phyloP scores from a whole-genome alignment of 1,139 yeast genomes.

The Hyphopichia pseudoburtonii region DNA sequence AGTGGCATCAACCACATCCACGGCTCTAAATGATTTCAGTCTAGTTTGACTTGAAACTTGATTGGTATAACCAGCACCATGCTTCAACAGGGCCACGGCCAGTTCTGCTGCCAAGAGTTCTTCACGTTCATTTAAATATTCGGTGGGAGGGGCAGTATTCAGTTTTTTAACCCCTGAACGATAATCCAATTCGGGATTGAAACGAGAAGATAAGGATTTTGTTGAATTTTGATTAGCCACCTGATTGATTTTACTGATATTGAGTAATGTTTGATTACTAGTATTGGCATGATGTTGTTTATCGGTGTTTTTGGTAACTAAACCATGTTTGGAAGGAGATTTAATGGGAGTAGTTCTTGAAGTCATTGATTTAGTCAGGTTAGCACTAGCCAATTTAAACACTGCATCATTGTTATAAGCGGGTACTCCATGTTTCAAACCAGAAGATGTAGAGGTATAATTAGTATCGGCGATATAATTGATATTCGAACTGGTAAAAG shows the following conservation, averaged over 20 bases:
- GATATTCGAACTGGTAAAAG: neutral
- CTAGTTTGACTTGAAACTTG: constrained; percentile 29
- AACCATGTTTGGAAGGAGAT: constrained; percentile 44
- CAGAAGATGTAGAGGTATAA: constrained; percentile 11
- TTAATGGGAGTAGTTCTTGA: constrained; percentile 50
- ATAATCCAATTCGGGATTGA: constrained; percentile 45
- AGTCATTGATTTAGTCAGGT: constrained; percentile 46
- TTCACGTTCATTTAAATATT: constrained; percentile 27
- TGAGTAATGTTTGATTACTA: constrained; percentile 28
- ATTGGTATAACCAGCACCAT: constrained; percentile 26
- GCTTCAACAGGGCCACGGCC: constrained; percentile 38
- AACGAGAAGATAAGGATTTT: constrained; percentile 40
- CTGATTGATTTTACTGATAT: constrained; percentile 42
- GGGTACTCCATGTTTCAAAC: constrained; percentile 37
- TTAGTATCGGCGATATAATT: constrained; percentile 16
- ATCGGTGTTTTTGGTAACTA: constrained; percentile 17
- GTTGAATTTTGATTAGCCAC: constrained; percentile 47
- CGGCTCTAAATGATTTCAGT: constrained; percentile 36
- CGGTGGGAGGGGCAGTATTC: constrained; percentile 24
- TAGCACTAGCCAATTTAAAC: constrained; percentile 41
- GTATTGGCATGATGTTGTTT: constrained; percentile 30
- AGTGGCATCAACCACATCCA: constrained; percentile 50
- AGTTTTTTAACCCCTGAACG: constrained; percentile 38
- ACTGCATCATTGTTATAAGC: constrained; percentile 37
- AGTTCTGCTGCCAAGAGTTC: constrained; percentile 39